phyloP scores from a whole-genome alignment of 2,329 filamentous ascomycete species.

The Fusarium poae region DNA sequence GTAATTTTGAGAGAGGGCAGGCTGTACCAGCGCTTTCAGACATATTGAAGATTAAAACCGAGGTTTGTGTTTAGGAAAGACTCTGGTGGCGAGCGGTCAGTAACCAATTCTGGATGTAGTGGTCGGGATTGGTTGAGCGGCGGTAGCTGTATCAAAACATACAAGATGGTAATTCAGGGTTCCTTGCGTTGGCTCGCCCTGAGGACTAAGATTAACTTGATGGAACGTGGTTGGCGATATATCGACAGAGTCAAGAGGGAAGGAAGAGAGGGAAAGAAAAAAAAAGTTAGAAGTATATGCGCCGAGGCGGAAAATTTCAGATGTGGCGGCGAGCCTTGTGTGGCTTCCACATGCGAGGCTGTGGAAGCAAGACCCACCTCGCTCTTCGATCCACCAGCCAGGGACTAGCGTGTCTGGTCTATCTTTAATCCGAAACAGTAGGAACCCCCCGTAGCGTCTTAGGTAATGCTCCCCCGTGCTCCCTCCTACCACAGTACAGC shows the following conservation, averaged over 20 bases:
- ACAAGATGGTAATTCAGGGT: constrained; percentile 59
- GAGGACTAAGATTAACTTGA: constrained; percentile 46
- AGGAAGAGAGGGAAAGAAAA: constrained; percentile 38
- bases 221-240: constrained; percentile 34
- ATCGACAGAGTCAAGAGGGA: constrained; percentile 31
- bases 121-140: background rate
- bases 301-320: constrained; percentile 45
- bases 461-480: constrained; percentile 51
- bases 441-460: constrained; percentile 41
- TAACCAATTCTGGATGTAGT: background rate
- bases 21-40: constrained; percentile 49
- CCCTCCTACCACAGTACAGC: constrained; percentile 51
- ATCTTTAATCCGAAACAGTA: constrained; percentile 42
- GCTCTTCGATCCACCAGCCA: background rate
- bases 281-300: constrained; percentile 37
- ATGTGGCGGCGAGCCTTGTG: constrained; percentile 41
- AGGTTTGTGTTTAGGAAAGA: constrained; percentile 33
- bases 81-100: constrained; percentile 33
- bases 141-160: background rate
- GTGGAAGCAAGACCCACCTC: background rate
- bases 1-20: background rate
- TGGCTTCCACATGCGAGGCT: constrained; percentile 29
- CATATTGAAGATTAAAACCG: constrained; percentile 40
- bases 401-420: constrained; percentile 3
- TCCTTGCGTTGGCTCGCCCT: constrained; percentile 74